phyloP scores from a whole-genome alignment of 139 green algal genomes.

The Chlorella sorokiniana region DNA sequence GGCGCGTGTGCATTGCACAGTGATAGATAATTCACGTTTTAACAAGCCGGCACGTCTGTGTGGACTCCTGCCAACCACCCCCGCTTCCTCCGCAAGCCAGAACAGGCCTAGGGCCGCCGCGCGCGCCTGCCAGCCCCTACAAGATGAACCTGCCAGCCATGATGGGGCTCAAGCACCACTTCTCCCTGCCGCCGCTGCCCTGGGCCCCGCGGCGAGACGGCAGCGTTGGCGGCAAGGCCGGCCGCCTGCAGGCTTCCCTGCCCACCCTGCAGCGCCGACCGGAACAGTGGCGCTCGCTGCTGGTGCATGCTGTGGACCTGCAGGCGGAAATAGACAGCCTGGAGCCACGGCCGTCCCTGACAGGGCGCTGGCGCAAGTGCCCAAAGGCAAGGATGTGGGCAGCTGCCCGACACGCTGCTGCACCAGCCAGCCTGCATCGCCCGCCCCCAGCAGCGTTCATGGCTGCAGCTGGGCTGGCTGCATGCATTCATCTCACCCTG shows the following conservation, averaged over 20 bases:
- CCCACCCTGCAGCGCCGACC: slow-evolving; percentile 20
- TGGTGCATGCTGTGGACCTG: slow-evolving; percentile 22
- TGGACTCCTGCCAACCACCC: background rate
- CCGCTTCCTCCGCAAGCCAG: background rate
- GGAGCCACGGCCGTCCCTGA: background rate
- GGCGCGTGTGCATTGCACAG: no score
- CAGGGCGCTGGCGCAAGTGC: slow-evolving; percentile 8
- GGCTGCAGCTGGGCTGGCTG: no score
- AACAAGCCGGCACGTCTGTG: no score
- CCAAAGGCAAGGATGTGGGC: background rate
- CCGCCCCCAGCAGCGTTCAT: no score
- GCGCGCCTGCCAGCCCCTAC: background rate
- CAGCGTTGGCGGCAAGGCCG: background rate
- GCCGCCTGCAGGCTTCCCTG: background rate
- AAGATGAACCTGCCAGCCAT: background rate
- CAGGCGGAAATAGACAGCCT: slow-evolving; percentile 13
- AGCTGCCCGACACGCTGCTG: no score
- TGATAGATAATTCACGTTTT: no score
- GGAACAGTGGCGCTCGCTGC: background rate
- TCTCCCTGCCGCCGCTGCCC: background rate
- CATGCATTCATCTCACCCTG: no score
- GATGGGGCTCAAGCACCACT: background rate
- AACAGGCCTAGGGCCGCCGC: no score
- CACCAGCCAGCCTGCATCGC: no score
- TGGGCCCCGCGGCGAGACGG: background rate